Evolutionary conservation across 352 stramenopile genomes (phyloP), one percentile per base, ranked within the genome.

Genomic region (Globisporangium cederbergense): DNA sequence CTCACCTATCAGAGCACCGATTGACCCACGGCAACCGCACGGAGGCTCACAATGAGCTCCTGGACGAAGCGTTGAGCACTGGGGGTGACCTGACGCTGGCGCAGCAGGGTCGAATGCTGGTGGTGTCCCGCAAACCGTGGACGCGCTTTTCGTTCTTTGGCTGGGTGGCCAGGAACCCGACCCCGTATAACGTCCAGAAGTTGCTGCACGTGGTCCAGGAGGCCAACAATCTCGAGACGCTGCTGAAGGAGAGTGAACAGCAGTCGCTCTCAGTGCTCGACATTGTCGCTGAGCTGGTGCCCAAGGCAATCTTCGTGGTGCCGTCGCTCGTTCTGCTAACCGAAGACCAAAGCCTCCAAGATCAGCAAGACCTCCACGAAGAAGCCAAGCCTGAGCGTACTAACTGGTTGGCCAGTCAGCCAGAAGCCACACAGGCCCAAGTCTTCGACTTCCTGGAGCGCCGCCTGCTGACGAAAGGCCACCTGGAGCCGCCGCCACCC

Each of bases 361-460:
- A 14, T 20, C 16, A 22, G 16, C 59, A 50, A 51, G 5, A 32
- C 22, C 10, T 8, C 8, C 3, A 11, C 34, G 36, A 52, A 18
- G 30, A 2, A 11, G 30, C 4, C 5, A 20, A 34, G 1, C 8
- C 4, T 32, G 10, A 32, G 5, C 30, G 32, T 32, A 14, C n/a
- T 18, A 22, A 59, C 13, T 70, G 65, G 65, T 47, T 70, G 46
- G 25, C 52, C 0, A 14, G 22, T 1, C 52, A 66, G 18, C 43
- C 65, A 0, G 32, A 53, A 0, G 25, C 30, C 13, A 9, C 36
- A 2, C 65, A 63, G 25, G 11, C n/a, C 32, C 53, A 54, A 34
- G 65, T 70, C 2, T 62, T 66, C 16, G 51, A 28, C 18, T 70
- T 70, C 20, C 36, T 66, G 20, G 59, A 66, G 52, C 51, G 32